phyloP scores from a whole-genome alignment of 2,329 filamentous ascomycete species.

The Hymenoscyphus albidus region DNA sequence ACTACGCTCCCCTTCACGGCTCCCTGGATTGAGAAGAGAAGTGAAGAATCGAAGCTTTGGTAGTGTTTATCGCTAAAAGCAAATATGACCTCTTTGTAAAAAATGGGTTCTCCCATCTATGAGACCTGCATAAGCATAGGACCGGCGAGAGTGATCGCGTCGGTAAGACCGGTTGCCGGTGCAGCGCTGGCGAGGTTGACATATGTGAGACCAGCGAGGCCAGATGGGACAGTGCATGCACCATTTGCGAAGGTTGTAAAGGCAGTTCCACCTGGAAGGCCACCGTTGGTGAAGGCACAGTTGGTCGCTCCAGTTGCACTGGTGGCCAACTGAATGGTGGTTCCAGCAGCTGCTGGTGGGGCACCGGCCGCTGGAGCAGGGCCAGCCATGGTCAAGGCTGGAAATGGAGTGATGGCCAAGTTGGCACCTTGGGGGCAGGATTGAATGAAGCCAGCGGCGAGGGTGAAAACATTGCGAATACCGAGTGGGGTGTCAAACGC shows the following conservation, averaged over 20 bases:
- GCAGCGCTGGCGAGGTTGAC: conserved; percentile 58
- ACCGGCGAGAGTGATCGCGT: conserved; percentile 63
- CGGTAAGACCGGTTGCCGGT: conserved; percentile 51
- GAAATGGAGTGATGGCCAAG: conserved; percentile 61
- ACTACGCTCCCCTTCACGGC: not conserved
- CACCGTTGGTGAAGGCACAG: conserved; percentile 66
- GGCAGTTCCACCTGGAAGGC: conserved; percentile 51
- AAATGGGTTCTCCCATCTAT: conserved; percentile 18
- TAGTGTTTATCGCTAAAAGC: conserved; percentile 1
- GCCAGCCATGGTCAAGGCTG: conserved; percentile 50
- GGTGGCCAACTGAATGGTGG: conserved; percentile 43
- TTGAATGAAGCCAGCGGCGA: conserved; percentile 68
- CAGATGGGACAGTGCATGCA: conserved; percentile 58
- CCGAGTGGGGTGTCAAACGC: conserved; percentile 68
- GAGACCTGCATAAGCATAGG: conserved; percentile 50
- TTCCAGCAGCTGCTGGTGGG: conserved; percentile 41
- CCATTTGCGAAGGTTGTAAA: conserved; percentile 55
- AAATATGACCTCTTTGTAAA: not conserved
- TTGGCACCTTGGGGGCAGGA: conserved; percentile 65
- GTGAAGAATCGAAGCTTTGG: not conserved
- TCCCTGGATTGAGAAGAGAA: not conserved
- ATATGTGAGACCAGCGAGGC: conserved; percentile 61
- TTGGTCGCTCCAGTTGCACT: conserved; percentile 51
- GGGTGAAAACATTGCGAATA: conserved; percentile 66
- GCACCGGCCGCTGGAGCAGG: conserved; percentile 36